A percentile compares a stretch with the other conserved stretches of the same genome.
Evolutionary conservation across 164 flowering plant species (phyloP).

Genomic region (Vitis riparia): DNA sequence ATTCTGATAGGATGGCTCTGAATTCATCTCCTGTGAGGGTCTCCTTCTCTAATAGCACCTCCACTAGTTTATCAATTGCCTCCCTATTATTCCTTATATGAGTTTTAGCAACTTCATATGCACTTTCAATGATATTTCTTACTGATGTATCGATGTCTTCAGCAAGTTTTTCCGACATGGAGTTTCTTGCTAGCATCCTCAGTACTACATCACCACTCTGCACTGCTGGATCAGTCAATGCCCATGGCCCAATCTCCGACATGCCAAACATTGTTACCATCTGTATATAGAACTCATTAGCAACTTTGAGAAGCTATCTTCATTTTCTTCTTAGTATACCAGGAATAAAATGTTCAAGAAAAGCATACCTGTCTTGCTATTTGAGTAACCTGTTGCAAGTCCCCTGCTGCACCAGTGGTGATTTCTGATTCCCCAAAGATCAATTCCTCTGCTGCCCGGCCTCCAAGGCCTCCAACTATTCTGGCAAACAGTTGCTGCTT

Average conservation of each 20-base stretch:
- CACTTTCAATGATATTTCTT: constrained; percentile 37
- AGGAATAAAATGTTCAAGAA: neutral
- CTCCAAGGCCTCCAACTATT: constrained; percentile 76
- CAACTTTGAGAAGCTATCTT: neutral
- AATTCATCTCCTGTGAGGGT: constrained; percentile 76
- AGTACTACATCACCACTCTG: constrained; percentile 62
- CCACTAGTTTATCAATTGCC: constrained; percentile 68
- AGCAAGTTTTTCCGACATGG: constrained; percentile 79
- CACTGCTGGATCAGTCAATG: constrained; percentile 57
- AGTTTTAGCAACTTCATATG: constrained; percentile 62
- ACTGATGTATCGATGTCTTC: constrained; percentile 62
- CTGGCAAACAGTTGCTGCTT: constrained; percentile 67
- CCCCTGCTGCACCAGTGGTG: constrained; percentile 80
- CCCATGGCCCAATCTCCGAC: constrained; percentile 84
- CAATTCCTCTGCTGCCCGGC: constrained; percentile 77
- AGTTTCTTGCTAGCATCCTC: constrained; percentile 69
- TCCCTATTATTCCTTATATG: constrained; percentile 60
- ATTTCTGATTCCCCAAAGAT: constrained; percentile 72
- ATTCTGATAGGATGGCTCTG: constrained; percentile 62
- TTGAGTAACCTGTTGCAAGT: constrained; percentile 64
- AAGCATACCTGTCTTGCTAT: constrained; percentile 59
- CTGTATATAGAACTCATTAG: constrained; percentile 29
- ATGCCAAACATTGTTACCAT: constrained; percentile 78
- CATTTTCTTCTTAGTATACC: neutral
- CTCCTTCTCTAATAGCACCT: constrained; percentile 68